These are phyloP conservation scores for Backusella parvicylindrica DNA, from an alignment of 192 early-diverging fungal genomes.

Conservation along the genomic window DNA sequence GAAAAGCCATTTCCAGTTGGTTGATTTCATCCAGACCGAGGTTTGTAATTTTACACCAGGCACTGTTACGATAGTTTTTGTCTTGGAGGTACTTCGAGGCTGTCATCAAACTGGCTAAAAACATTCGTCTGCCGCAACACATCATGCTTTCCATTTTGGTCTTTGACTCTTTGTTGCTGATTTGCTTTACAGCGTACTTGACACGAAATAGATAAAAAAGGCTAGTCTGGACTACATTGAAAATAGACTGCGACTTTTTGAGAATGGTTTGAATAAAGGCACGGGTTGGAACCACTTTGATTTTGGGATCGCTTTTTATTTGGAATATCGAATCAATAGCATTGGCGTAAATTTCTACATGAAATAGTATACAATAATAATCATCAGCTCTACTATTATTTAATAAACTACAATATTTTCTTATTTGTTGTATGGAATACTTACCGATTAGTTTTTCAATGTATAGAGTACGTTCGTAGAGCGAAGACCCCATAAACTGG, in stretches of 20 bases:
- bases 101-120: slow-evolving; percentile 77
- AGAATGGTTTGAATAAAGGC: slow-evolving; percentile 66
- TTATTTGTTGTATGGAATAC: neutral
- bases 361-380: neutral
- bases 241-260: slow-evolving; percentile 62
- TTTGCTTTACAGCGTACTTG: slow-evolving; percentile 39
- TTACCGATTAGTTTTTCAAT: slow-evolving; percentile 15
- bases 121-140: slow-evolving; percentile 76
- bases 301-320: slow-evolving; percentile 30
- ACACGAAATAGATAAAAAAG: slow-evolving; percentile 67
- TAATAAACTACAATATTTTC: neutral
- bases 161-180: neutral
- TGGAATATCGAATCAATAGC: slow-evolving; percentile 60
- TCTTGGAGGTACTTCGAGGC: slow-evolving; percentile 87
- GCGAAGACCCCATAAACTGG: neutral
- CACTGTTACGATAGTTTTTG: slow-evolving; percentile 76
- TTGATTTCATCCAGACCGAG: slow-evolving; percentile 77
- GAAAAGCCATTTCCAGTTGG: slow-evolving; percentile 75
- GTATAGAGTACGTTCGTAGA: neutral
- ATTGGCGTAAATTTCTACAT: slow-evolving; percentile 53
- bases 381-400: neutral
- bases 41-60: slow-evolving; percentile 84
- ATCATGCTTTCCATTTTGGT: slow-evolving; percentile 42
- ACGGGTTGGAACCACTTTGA: slow-evolving; percentile 46
- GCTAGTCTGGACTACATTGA: slow-evolving; percentile 66